Base-by-base conservation (phyloP, 495 filamentous ascomycete genomes). In the Mytilinidion resinicola region DNA sequence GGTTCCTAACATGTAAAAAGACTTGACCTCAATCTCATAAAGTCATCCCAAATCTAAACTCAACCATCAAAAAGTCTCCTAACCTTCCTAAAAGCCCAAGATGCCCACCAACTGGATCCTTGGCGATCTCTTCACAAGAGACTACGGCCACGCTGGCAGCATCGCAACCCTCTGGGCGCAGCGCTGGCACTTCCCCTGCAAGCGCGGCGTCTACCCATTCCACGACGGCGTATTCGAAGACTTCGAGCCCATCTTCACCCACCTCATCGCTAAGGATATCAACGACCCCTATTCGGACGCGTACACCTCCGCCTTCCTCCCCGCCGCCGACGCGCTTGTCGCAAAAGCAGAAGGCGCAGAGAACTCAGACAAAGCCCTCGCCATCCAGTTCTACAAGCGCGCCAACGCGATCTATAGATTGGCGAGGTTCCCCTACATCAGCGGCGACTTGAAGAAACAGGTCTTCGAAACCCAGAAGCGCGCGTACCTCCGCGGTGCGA, bases 151-250 rank as follows among this genome's bases (percentile, higher is more conserved):
- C 68, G 81, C 86, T 54, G 77, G 82, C 9, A 83, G 82, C 12
- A 84, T 90, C 65, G 76, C 83, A 67, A 81, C 78, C 4, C 72
- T 91, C 35, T 90, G 87, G 88, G 84, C 88, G 70, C 80, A 80
- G 25, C 86, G 86, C 69, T 91, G 87, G 88, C 82, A 82, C 67
- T 79, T 83, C 57, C 83, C 80, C 3, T 70, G 65, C 56, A 38
- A 52, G 49, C 58, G 58, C 8, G 53, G 37, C 51, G 64, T 70
- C 50, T 73, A 73, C 55, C 70, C 70, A 1, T 89, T 90, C 72
- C 85, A 88, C 68, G 86, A 90, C 65, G 87, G 87, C 30, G 70
- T 73, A 7, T 79, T 78, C 55, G 80, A 84, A 54, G 87, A 91
- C 69, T 90, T 91, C 56, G 81, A 82, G 51, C 81, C 82, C 19